Percentiles rank a stretch among this genome's conserved stretches.
These are phyloP conservation scores for Penicillium nucicola DNA, from an alignment of 495 filamentous ascomycete genomes.

Conservation along the genomic window DNA sequence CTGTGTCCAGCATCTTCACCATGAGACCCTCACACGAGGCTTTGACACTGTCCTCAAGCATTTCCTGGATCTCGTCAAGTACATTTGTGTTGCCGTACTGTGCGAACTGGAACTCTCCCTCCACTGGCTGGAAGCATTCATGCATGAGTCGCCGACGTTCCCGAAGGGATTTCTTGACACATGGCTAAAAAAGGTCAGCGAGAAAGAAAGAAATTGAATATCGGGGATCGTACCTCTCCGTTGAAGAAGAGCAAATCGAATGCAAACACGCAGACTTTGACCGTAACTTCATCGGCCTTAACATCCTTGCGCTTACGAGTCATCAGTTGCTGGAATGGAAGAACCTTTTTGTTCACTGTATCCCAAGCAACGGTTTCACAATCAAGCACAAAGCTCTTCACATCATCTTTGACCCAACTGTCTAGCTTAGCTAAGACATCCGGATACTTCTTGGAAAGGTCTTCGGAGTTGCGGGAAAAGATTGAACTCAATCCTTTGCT, in stretches of 20 bases:
- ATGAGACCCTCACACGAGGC: constrained; percentile 95
- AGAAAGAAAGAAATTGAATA: not conserved
- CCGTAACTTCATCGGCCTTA: constrained; percentile 92
- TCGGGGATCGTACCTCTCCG: constrained; percentile 59
- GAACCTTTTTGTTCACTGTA: constrained; percentile 81
- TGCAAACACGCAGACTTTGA: constrained; percentile 96
- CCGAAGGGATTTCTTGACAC: constrained; percentile 82
- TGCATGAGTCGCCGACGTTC: constrained; percentile 78
- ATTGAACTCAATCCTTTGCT: constrained; percentile 73
- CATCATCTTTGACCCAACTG: constrained; percentile 83
- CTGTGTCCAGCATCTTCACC: constrained; percentile 98
- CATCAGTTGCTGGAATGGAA: constrained; percentile 98
- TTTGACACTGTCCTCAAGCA: constrained; percentile 91
- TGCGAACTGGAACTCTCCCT: constrained; percentile 91
- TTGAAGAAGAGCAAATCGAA: constrained; percentile 95
- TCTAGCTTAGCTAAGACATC: constrained; percentile 86
- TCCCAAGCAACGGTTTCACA: constrained; percentile 99
- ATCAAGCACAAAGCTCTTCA: constrained; percentile 92
- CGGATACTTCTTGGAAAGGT: constrained; percentile 94
- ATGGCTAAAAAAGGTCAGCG: constrained; percentile 43
- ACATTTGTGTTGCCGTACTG: constrained; percentile 84
- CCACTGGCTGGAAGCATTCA: constrained; percentile 66
- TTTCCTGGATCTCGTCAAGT: constrained; percentile 84
- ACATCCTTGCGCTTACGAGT: constrained; percentile 97
- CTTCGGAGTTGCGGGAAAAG: constrained; percentile 95